Percentiles rank a stretch among this genome's conserved stretches.
phyloP scores from a whole-genome alignment of 108 stramenopile genomes.

The Skeletonema grethae region DNA sequence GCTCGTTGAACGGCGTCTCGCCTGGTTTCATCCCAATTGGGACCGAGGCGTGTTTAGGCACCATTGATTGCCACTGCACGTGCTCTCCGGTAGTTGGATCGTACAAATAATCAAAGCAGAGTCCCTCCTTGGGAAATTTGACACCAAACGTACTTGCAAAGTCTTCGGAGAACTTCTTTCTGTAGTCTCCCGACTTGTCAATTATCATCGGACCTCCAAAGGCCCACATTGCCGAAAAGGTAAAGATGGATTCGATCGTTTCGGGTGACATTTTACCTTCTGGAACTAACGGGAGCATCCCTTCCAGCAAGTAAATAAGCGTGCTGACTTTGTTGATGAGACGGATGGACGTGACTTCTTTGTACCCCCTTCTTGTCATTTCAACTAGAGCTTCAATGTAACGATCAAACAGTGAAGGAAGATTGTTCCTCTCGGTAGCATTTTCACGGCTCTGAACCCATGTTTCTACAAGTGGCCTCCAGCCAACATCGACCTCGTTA shows the following conservation, averaged over 20 bases:
- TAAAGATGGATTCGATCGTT: slow-evolving; percentile 70
- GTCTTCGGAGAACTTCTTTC: slow-evolving; percentile 76
- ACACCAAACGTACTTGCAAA: slow-evolving; percentile 64
- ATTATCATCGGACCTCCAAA: slow-evolving; percentile 90
- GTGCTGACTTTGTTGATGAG: slow-evolving; percentile 85
- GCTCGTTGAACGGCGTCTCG: slow-evolving; percentile 78
- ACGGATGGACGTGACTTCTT: slow-evolving; percentile 76
- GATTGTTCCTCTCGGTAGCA: slow-evolving; percentile 57
- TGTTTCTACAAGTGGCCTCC: slow-evolving; percentile 88
- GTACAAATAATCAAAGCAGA: slow-evolving; percentile 85
- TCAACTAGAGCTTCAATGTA: slow-evolving; percentile 81
- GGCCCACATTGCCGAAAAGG: slow-evolving; percentile 88
- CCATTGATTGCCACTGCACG: slow-evolving; percentile 65
- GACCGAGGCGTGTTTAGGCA: slow-evolving; percentile 65
- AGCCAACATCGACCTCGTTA: slow-evolving; percentile 89
- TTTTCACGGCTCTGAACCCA: slow-evolving; percentile 72
- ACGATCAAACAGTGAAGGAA: slow-evolving; percentile 85
- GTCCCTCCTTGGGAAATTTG: slow-evolving; percentile 72
- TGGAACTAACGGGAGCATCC: slow-evolving; percentile 59
- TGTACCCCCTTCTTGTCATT: slow-evolving; percentile 76
- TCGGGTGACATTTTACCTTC: slow-evolving; percentile 65
- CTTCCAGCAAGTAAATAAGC: slow-evolving; percentile 78
- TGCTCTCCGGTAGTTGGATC: slow-evolving; percentile 53
- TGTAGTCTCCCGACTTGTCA: slow-evolving; percentile 83
- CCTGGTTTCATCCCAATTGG: slow-evolving; percentile 80